Evolutionary conservation across 2,329 filamentous ascomycete species (phyloP).

Genomic region (Keithomyces neogunnii): DNA sequence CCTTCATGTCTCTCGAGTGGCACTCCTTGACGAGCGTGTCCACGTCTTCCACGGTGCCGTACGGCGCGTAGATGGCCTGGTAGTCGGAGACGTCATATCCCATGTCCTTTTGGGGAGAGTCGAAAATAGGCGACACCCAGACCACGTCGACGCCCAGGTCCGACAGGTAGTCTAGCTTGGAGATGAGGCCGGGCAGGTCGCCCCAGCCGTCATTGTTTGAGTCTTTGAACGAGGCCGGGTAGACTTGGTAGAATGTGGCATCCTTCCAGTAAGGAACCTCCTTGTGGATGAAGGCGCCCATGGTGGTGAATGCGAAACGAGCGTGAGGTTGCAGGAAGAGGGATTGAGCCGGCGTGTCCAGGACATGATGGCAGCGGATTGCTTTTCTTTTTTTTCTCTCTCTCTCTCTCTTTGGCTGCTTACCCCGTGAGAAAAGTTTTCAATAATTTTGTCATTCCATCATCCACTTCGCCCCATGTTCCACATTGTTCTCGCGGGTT

Average conservation of each 20-base stretch:
- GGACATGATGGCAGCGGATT: too few species aligned
- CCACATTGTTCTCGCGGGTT: too few species aligned
- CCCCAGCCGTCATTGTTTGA: conserved; percentile 55
- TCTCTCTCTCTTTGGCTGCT: too few species aligned
- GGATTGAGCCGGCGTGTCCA: too few species aligned
- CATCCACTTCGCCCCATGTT: too few species aligned
- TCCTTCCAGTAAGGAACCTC: conserved; percentile 37
- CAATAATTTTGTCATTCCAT: too few species aligned
- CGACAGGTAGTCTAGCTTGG: conserved; percentile 55
- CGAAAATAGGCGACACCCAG: conserved; percentile 37
- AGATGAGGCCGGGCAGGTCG: conserved; percentile 56
- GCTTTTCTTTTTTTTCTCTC: too few species aligned
- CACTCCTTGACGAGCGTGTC: conserved; percentile 51
- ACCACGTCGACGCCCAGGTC: conserved; percentile 54
- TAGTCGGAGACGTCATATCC: conserved; percentile 60
- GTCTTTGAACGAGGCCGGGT: conserved; percentile 51
- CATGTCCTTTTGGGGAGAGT: conserved; percentile 49
- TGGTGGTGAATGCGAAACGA: not conserved
- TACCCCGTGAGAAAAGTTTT: too few species aligned
- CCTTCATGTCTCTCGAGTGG: conserved; percentile 52
- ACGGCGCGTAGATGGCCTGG: conserved; percentile 30
- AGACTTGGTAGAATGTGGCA: conserved; percentile 42
- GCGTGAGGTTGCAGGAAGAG: not conserved
- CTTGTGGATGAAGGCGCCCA: not conserved
- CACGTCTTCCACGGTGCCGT: conserved; percentile 58